These are phyloP conservation scores for Psidium friedrichsthalianum DNA, from an alignment of 345 rosid species.

Conservation along the genomic window DNA sequence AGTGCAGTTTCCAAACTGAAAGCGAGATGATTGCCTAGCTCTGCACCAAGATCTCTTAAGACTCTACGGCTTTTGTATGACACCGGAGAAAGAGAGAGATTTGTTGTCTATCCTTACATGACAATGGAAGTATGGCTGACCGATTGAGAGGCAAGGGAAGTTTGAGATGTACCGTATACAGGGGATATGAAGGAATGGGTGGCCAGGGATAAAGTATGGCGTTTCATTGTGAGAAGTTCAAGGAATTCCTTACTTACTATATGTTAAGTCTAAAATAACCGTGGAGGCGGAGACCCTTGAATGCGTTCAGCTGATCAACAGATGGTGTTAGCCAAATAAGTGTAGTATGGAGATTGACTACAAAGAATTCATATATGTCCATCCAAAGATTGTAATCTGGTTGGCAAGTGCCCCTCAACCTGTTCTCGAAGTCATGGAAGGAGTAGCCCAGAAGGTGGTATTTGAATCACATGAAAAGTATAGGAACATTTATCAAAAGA, in stretches of 20 bases:
- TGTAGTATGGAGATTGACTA: slow-evolving; percentile 90
- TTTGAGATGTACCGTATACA: slow-evolving; percentile 90
- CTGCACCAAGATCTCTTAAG: slow-evolving; percentile 79
- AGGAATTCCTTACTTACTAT: slow-evolving; percentile 74
- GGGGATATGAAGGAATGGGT: slow-evolving; percentile 97
- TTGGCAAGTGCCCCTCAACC: slow-evolving; percentile 97
- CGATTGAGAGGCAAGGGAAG: slow-evolving; percentile 90
- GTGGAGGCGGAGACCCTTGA: slow-evolving; percentile 59
- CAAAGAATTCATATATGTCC: slow-evolving; percentile 74
- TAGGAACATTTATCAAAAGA: slow-evolving; percentile 73
- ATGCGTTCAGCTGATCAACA: slow-evolving; percentile 73
- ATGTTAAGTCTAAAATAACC: slow-evolving; percentile 57
- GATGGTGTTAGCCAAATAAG: slow-evolving; percentile 88
- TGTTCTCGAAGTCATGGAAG: slow-evolving; percentile 97
- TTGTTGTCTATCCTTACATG: slow-evolving; percentile 96
- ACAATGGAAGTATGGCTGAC: slow-evolving; percentile 98
- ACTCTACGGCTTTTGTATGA: slow-evolving; percentile 89
- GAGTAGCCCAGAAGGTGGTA: slow-evolving; percentile 64
- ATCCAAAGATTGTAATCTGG: slow-evolving; percentile 97
- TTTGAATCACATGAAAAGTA: slow-evolving; percentile 84
- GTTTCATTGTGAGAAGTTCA: slow-evolving; percentile 83
- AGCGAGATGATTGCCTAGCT: slow-evolving; percentile 93
- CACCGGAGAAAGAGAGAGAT: slow-evolving; percentile 58
- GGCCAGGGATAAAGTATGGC: slow-evolving; percentile 87
- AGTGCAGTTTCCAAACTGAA: slow-evolving; percentile 92